Percentiles rank a stretch among this genome's conserved stretches.
Conservation (phyloP, 2,329 filamentous ascomycete species). For the Stromatinia cepivora region DNA sequence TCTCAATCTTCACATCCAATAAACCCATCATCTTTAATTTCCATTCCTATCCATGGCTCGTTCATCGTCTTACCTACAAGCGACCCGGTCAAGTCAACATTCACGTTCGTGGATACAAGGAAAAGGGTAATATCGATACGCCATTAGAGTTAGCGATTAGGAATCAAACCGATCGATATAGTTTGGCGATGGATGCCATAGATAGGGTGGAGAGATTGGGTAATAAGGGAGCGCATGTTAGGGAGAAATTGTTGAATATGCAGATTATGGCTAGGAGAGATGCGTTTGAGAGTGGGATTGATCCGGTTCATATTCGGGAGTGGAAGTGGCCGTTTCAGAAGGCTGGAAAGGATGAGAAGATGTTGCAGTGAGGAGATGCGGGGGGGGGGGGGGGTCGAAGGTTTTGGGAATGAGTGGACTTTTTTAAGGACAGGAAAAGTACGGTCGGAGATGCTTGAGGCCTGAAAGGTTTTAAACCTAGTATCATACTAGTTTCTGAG, state of each 20-base stretch:
- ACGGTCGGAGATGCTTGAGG: no score
- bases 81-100: constrained; percentile 67
- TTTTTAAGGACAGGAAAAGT: not conserved
- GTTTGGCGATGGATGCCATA: constrained; percentile 73
- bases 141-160: constrained; percentile 76
- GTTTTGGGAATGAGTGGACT: not conserved
- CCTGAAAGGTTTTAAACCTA: no score
- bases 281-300: constrained; percentile 69
- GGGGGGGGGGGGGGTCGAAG: not conserved
- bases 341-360: constrained; percentile 15
- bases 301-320: constrained; percentile 49
- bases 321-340: constrained; percentile 39
- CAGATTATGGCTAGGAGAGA: constrained; percentile 64
- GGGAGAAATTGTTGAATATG: constrained; percentile 63
- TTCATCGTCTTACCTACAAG: constrained; percentile 76
- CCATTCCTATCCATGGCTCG: constrained; percentile 79
- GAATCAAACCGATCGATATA: constrained; percentile 76
- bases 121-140: constrained; percentile 84
- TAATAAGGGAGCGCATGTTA: constrained; percentile 61
- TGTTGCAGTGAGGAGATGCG: not conserved
- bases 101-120: constrained; percentile 75
- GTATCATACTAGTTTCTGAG: no score
- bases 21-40: constrained; percentile 80
- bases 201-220: constrained; percentile 61
- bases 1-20: constrained; percentile 68